Conservation (phyloP, 441 rosid genomes). For the Omphalea diandra region DNA sequence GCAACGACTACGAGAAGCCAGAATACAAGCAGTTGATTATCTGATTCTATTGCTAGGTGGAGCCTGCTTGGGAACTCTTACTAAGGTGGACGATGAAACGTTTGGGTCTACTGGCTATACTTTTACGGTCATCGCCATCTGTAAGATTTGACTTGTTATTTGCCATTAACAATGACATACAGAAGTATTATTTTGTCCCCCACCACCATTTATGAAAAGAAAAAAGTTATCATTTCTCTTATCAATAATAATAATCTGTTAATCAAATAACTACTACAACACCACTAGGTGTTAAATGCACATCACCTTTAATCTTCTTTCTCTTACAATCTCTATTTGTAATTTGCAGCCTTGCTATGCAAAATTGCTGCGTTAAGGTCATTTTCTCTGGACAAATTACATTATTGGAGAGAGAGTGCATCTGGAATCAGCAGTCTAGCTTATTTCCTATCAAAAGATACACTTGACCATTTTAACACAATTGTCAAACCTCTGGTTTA, state of each 20-base stretch:
- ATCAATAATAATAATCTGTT: not conserved
- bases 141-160: conserved; percentile 44
- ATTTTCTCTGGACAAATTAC: conserved; percentile 79
- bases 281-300: not conserved
- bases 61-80: conserved; percentile 86
- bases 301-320: not conserved
- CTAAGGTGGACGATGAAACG: conserved; percentile 64
- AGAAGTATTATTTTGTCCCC: not conserved
- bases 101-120: conserved; percentile 79
- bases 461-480: conserved; percentile 80
- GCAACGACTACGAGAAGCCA: conserved; percentile 88
- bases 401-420: conserved; percentile 88
- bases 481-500: conserved; percentile 84
- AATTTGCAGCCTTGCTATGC: conserved; percentile 84
- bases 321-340: not conserved
- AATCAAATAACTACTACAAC: not conserved
- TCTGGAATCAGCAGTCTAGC: conserved; percentile 92
- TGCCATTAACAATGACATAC: not conserved
- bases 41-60: conserved; percentile 87
- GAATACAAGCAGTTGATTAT: conserved; percentile 70
- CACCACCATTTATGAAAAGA: too few species aligned
- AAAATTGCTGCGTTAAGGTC: conserved; percentile 88
- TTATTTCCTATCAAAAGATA: conserved; percentile 84
- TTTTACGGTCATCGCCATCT: conserved; percentile 86
- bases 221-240: not conserved